Evolutionary conservation across 805 yeast species (phyloP).

Genomic region (Saccharomyces eubayanus): DNA sequence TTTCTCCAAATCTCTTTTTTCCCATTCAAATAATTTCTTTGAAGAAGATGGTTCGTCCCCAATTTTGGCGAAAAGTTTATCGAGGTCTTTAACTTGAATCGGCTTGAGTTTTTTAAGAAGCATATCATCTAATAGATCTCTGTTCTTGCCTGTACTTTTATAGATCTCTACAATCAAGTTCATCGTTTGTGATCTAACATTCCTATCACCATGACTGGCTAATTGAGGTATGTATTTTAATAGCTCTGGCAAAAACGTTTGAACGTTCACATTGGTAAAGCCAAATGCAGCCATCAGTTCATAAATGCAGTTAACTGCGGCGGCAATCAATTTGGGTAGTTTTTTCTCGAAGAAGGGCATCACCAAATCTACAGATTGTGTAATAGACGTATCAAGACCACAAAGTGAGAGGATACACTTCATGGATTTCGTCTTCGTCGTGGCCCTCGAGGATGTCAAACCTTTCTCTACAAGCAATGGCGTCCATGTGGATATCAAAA

Average conservation of each 20-base stretch:
- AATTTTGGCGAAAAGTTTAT: constrained; percentile 53
- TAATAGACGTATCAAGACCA: constrained; percentile 59
- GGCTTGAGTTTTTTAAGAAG: constrained; percentile 74
- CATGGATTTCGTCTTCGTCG: constrained; percentile 57
- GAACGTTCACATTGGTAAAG: constrained; percentile 14
- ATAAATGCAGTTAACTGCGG: constrained; percentile 47
- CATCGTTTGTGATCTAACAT: constrained; percentile 73
- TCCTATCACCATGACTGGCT: constrained; percentile 79
- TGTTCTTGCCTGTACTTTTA: constrained; percentile 57
- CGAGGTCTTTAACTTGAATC: constrained; percentile 80
- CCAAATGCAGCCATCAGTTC: constrained; percentile 40
- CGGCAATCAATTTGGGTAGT: constrained; percentile 72
- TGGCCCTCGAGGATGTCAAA: constrained; percentile 61
- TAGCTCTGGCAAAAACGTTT: constrained; percentile 54
- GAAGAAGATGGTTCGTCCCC: constrained; percentile 20
- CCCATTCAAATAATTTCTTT: constrained; percentile 11
- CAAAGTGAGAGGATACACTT: constrained; percentile 56
- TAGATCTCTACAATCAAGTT: constrained; percentile 59
- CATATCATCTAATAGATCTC: constrained; percentile 43
- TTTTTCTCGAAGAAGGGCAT: constrained; percentile 51
- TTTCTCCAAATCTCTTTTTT: constrained; percentile 5
- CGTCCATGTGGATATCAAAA: constrained; percentile 14
- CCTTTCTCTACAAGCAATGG: constrained; percentile 68
- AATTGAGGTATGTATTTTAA: constrained; percentile 60
- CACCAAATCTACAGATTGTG: constrained; percentile 52